phyloP scores from a whole-genome alignment of 2,329 filamentous ascomycete species.

The Botrytis cinerea region DNA sequence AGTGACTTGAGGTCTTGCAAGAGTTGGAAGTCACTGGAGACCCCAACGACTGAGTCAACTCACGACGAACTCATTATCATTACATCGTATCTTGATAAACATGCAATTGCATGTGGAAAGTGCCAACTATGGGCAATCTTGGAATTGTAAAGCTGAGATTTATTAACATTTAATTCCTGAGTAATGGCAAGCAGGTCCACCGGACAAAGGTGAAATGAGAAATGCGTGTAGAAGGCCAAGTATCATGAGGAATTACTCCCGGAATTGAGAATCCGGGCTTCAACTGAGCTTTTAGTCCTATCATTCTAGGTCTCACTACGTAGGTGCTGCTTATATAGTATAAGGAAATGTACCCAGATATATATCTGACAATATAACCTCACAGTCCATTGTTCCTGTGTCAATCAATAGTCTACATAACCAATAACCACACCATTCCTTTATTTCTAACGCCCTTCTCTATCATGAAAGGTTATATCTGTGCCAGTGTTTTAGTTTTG shows the following conservation, averaged over 20 bases:
- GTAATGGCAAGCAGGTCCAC: background rate
- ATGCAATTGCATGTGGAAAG: background rate
- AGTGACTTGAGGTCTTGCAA: background rate
- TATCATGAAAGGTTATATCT: background rate
- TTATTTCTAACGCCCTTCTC: background rate
- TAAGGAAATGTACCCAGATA: background rate
- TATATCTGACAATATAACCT: background rate
- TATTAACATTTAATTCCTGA: background rate
- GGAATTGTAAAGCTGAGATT: background rate
- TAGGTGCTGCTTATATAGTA: background rate
- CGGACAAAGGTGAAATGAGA: background rate
- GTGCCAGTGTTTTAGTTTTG: background rate
- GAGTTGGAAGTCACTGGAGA: background rate
- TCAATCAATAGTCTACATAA: background rate
- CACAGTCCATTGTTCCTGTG: background rate
- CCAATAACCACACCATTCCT: no score
- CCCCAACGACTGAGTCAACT: background rate
- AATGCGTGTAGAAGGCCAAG: background rate
- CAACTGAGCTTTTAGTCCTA: background rate
- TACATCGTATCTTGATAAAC: no score
- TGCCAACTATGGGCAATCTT: no score
- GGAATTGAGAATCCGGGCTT: background rate
- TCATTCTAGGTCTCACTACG: background rate
- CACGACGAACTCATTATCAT: background rate
- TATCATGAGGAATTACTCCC: background rate